Evolutionary conservation across 2,329 filamentous ascomycete genomes (phyloP), one percentile per base, ranked within the genome.

Genomic region (Fusarium sp.): DNA sequence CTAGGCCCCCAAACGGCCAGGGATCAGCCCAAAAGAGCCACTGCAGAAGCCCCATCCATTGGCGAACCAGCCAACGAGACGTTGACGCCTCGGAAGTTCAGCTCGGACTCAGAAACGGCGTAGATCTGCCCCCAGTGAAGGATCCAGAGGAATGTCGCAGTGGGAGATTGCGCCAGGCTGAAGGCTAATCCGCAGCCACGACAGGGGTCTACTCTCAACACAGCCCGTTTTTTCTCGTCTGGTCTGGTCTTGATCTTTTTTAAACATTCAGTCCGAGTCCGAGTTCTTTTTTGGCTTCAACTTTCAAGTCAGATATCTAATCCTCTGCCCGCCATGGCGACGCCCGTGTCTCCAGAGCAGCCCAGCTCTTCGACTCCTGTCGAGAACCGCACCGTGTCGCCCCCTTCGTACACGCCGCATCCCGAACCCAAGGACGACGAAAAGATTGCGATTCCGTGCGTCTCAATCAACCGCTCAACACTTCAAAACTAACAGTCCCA

Each of bases 381-480:
- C 9, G 46, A 36, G 12, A n/a, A 28, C 11, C 53, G 60, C 37
- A 31, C 37, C 2, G 71, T 75, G 12, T 73, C 73, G 13, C 73
- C 73, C 43, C 73, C 73, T 9, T 68, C 65, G 23, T 75, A 75
- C 56, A 61, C 60, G 18, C 60, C 53, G 15, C 40, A 52, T 8
- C 34, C 39, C 15, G 36, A 60, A 6, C 40, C 65, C 28, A 61
- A 30, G 18, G 12, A 8, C 3, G 69, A 74, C 31, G 71, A 73
- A 9, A 75, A 75, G 58, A 75, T 75, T 46, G 71, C 73, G 2
- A 48, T 72, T 40, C 41, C 53, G 69, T 68, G 37, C 2, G 66
- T 61, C 10, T 15, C 6, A 9, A 3, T n/a, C 2, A 6, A 44
- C 15, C 2, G n/a, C 18, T 16, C 34, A 15, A 39, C 43, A 7